These are phyloP conservation scores for Fallopia convolvulus DNA, from an alignment of 148 eudicot species.

Conservation along the genomic window DNA sequence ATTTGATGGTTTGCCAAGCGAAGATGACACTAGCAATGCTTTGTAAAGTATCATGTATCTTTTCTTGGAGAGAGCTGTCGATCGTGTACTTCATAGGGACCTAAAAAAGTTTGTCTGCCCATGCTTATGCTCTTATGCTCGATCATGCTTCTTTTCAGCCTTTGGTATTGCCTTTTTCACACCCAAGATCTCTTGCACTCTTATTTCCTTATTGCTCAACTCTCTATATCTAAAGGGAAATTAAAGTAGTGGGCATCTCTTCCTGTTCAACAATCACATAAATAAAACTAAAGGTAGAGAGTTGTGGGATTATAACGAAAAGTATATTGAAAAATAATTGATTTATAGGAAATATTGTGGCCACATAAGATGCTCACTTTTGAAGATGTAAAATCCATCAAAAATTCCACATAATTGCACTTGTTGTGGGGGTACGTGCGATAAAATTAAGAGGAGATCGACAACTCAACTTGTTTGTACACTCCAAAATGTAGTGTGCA, in stretches of 20 bases:
- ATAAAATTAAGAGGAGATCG: neutral
- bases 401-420: neutral
- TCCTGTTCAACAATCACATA: neutral
- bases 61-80: neutral
- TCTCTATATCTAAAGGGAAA: neutral
- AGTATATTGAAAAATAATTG: neutral
- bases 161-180: neutral
- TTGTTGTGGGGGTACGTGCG: neutral
- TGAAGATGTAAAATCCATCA: neutral
- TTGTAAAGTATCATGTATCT: neutral
- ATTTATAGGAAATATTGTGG: neutral
- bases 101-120: neutral
- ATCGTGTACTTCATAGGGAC: constrained; percentile 5
- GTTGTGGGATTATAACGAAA: neutral
- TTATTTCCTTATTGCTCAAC: neutral
- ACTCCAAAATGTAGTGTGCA: neutral
- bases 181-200: neutral
- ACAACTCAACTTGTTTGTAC: neutral
- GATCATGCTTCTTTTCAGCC: neutral
- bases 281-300: neutral
- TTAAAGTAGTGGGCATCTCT: constrained; percentile 11
- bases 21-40: neutral
- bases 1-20: neutral
- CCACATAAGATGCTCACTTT: constrained; percentile 8
- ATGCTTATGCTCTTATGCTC: constrained; percentile 1